phyloP scores from a whole-genome alignment of 148 eudicot genomes.

The Rhododendron molle region DNA sequence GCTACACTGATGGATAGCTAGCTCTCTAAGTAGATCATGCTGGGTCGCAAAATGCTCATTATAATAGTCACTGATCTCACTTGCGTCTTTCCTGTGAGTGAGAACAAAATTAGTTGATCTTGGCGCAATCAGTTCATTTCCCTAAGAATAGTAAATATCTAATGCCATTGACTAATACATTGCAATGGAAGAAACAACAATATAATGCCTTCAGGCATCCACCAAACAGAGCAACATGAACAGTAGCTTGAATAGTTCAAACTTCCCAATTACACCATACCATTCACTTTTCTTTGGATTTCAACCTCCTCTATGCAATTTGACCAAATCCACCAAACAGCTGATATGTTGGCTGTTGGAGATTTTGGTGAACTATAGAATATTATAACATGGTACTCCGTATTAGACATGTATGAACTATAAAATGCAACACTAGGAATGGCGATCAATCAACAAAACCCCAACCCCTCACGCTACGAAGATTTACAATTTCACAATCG shows the following conservation, averaged over 20 bases:
- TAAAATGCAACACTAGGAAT: not conserved
- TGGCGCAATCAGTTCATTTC: not conserved
- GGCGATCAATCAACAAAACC: not conserved
- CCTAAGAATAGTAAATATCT: not conserved
- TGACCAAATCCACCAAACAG: not conserved
- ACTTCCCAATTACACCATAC: not conserved
- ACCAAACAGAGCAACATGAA: not conserved
- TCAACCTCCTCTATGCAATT: not conserved
- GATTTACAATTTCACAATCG: not conserved
- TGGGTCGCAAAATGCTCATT: constrained; percentile 17
- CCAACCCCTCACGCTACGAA: not conserved
- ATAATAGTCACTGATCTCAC: constrained; percentile 5
- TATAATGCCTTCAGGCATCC: not conserved
- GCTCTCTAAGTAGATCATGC: constrained; percentile 25
- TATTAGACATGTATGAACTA: not conserved
- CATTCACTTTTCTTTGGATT: not conserved
- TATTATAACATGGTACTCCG: not conserved
- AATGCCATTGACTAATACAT: not conserved
- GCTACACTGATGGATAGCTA: constrained; percentile 13
- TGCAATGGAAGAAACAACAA: not conserved
- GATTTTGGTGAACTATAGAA: not conserved
- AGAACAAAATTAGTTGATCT: not conserved
- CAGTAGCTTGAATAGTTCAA: not conserved
- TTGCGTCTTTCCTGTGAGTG: constrained; percentile 9
- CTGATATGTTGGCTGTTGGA: not conserved